Conservation (phyloP, 2,329 filamentous ascomycete species). For the Sporothrix protearum region DNA sequence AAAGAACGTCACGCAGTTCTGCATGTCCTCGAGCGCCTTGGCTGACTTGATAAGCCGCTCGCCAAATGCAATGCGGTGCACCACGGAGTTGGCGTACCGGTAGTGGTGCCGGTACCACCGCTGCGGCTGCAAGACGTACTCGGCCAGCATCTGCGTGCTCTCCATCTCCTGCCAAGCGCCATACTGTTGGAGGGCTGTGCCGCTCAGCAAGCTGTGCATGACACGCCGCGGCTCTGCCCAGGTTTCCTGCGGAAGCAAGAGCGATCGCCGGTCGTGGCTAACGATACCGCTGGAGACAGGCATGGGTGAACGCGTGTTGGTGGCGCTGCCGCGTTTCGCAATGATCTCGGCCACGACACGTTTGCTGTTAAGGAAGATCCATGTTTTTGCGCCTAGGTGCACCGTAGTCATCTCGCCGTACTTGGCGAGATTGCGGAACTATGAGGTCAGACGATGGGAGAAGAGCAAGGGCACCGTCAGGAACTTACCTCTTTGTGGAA, state of each 20-base stretch:
- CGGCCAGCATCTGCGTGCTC: conserved; percentile 10
- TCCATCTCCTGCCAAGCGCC: conserved; percentile 3
- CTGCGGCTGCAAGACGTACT: background rate
- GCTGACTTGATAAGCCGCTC: conserved; percentile 4
- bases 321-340: background rate
- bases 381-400: background rate
- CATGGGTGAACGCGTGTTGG: background rate
- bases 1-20: conserved; percentile 11
- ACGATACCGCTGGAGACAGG: conserved; percentile 3
- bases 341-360: background rate
- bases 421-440: background rate
- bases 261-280: background rate
- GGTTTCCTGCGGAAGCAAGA: background rate
- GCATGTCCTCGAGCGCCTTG: conserved; percentile 10
- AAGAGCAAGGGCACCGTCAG: background rate
- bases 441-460: background rate
- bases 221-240: background rate
- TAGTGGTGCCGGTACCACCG: conserved; percentile 9
- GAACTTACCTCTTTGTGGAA: background rate
- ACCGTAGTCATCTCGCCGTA: background rate
- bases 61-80: conserved; percentile 1
- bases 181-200: background rate
- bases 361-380: conserved; percentile 7
- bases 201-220: background rate
- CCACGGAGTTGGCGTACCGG: conserved; percentile 8